Evolutionary conservation across 306 rosid species (phyloP), one percentile per base, ranked within the genome.

Genomic region (Cucurbita argyrosperma): DNA sequence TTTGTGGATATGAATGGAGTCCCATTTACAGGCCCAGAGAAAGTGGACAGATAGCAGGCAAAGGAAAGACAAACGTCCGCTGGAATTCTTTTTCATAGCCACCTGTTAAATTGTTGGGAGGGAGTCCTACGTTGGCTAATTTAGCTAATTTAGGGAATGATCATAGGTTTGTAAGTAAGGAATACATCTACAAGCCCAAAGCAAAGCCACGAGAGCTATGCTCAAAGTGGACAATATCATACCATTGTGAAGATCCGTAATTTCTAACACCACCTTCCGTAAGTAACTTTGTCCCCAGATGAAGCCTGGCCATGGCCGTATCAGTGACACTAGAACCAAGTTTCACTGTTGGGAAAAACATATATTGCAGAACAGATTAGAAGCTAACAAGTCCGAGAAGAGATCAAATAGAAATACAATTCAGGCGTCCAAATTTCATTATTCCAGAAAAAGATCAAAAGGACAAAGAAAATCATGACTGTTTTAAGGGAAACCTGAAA

Each of bases 301-400:
- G 78, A 75, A 90, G 75, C 85, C 87, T 87, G 5, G 88, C 96
- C 82, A 85, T 71, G 46, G 91, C 96, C 51, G 98, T 88, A 69
- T 90, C 92, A 11, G 88, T 77, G 18, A 86, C 74, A 69, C 62
- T 85, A 18, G 89, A 73, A 76, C 88, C 74, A 11, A 76, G 54
- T 26, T 26, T 69, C 37, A 69, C 74, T 49, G 45, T 69, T 69
- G 45, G 57, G 43, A 8, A 49, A 46, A 26, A 8, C 45, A 49
- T 49, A 26, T 49, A 49, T 69, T 50, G 54, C 18, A 15, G 0
- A 14, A 55, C 54, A 30, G 14, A 19, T 67, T 67, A 67, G 55
- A 19, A 7, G 5, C 52, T 10, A 65, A 65, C 5, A 65, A 18
- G 5, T 5, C 5, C 2, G 15, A 18, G 52, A 18, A 21, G 15